Evolutionary conservation across 1,284 basidiomycete genomes (phyloP), one percentile per base, ranked within the genome.

Genomic region (Paramarasmius palmivorus): DNA sequence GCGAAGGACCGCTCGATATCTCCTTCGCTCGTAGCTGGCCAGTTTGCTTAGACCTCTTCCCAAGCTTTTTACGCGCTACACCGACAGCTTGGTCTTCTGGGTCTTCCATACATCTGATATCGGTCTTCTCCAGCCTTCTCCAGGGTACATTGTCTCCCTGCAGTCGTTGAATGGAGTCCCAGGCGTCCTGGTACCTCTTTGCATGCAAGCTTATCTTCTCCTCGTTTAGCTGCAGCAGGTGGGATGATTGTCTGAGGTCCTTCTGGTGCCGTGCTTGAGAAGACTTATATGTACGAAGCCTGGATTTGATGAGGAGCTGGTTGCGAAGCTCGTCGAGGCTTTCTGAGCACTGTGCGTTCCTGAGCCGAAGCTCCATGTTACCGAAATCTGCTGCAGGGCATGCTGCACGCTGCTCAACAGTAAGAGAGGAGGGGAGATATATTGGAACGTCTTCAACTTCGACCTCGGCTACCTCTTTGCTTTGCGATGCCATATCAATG

Each of bases 251-350:
- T 2, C 49, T 51, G 2, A 37, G 19, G 10, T 22, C 17, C 2
- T 19, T 26, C 20, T 55, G 54, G 22, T 52, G 54, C 6, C 40
- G 34, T 19, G 42, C 50, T n/a, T 55, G 53, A 20, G 26, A 8
- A 14, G 22, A 32, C 14, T 39, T 32, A 42, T 55, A 55, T 7
- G 50, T 55, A 7, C 23, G 42, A 14, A 55, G 41, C 7, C 49
- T 2, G n/a, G 49, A 20, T n/a, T 46, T 51, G 34, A 55, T 46
- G 23, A 26, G 50, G 5, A 55, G 37, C 9, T 48, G 32, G 44
- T 52, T 52, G 3, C 54, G 23, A 5, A 56, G 39, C 4, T 47
- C 19, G 10, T 56, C 46, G 12, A 56, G 35, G 6, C 44, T 17
- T 14, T 23, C 4, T 17, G 14, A 29, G n/a, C 41, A 42, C 36